These are phyloP conservation scores for Fraxinus dipetala DNA, from an alignment of 305 asterid species.

Conservation along the genomic window DNA sequence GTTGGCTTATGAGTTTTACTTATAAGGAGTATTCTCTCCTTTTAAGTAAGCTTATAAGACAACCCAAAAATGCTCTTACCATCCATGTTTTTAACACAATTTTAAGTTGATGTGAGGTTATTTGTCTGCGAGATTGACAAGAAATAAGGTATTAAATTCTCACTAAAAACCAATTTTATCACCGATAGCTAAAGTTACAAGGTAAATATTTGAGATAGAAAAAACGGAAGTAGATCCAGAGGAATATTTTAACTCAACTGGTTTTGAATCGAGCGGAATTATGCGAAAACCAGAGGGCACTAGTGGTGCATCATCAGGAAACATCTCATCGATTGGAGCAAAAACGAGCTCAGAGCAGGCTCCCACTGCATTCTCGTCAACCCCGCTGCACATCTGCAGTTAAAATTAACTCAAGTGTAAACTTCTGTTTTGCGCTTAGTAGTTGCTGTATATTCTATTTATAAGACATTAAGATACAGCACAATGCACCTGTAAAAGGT, in stretches of 20 bases:
- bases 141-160: neutral
- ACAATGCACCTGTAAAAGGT: constrained; percentile 68
- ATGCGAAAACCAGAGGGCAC: constrained; percentile 92
- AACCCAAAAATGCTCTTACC: neutral
- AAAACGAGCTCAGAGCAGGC: constrained; percentile 87
- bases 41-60: neutral
- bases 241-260: constrained; percentile 52
- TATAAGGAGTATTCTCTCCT: neutral
- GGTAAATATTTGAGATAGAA: neutral
- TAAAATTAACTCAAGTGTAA: neutral
- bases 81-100: neutral
- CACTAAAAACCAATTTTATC: neutral
- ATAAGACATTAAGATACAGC: neutral
- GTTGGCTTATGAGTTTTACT: neutral
- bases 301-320: constrained; percentile 78
- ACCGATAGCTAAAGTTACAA: neutral
- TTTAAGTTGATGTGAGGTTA: neutral
- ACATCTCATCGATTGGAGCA: constrained; percentile 92
- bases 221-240: neutral
- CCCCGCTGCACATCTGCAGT: constrained; percentile 84
- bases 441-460: neutral
- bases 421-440: neutral
- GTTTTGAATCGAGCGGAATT: constrained; percentile 71
- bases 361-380: constrained; percentile 75
- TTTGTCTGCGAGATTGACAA: neutral